Evolutionary conservation across 192 early-diverging fungal genomes (phyloP).

Genomic region (Backusella parvicylindrica): DNA sequence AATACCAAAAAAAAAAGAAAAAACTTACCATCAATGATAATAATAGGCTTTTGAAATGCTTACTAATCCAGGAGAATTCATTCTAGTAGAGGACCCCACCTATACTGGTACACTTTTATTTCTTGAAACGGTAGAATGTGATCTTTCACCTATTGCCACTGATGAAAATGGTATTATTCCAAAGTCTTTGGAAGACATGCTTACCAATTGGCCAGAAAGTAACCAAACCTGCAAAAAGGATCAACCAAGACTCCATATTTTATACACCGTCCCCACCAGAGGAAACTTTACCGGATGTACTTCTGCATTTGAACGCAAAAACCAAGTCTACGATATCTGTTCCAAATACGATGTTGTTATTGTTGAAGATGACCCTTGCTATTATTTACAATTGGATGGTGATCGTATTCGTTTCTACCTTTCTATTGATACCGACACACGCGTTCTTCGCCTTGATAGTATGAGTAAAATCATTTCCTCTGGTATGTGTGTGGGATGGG

Average conservation of each 20-base stretch:
- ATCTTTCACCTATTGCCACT: conserved; percentile 41
- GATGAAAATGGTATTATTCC: conserved; percentile 62
- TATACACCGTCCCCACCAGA: conserved; percentile 83
- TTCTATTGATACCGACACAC: conserved; percentile 84
- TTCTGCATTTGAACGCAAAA: conserved; percentile 75
- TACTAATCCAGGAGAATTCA: conserved; percentile 41
- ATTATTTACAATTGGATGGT: conserved; percentile 71
- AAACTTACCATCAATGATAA: not conserved
- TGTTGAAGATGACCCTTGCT: conserved; percentile 96
- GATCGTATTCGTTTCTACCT: conserved; percentile 58
- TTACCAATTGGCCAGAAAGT: conserved; percentile 38
- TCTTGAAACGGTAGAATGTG: conserved; percentile 41
- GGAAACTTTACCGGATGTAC: conserved; percentile 89
- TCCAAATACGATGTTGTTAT: conserved; percentile 78
- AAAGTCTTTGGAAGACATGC: conserved; percentile 44
- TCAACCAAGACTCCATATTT: conserved; percentile 40
- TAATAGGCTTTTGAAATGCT: conserved; percentile 46
- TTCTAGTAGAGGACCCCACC: conserved; percentile 50
- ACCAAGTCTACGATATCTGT: conserved; percentile 73
- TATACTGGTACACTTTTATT: conserved; percentile 49
- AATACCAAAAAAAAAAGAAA: too few species aligned
- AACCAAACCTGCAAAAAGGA: conserved; percentile 17
- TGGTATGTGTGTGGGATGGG: conserved; percentile 83
- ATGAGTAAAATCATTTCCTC: conserved; percentile 91
- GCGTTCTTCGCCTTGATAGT: conserved; percentile 89